Evolutionary conservation across 1,284 basidiomycete species (phyloP).

Genomic region (Ceratobasidium sp.): DNA sequence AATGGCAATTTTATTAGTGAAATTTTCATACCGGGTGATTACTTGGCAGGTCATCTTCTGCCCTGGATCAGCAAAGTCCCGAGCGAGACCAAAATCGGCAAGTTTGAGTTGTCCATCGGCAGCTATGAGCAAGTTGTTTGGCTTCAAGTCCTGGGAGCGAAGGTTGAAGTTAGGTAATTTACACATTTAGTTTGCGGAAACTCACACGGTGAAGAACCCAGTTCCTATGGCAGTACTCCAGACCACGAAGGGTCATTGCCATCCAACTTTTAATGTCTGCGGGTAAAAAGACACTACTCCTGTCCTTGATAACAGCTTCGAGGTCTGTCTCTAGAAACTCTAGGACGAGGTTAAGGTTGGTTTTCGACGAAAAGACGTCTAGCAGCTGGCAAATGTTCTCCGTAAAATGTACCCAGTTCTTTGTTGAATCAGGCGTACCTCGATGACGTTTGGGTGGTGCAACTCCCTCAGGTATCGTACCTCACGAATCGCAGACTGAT

Average conservation of each 20-base stretch:
- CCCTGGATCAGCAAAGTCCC: conserved; percentile 93
- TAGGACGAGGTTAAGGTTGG: conserved; percentile 95
- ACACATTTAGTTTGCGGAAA: background rate
- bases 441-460: conserved; percentile 94
- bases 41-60: conserved; percentile 98
- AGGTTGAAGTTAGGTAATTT: background rate
- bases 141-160: conserved; percentile 88
- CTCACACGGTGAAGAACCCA: conserved; percentile 90
- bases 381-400: conserved; percentile 70
- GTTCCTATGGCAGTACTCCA: conserved; percentile 97
- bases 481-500: conserved; percentile 98
- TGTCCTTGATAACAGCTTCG: conserved; percentile 96
- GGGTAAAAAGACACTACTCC: conserved; percentile 88
- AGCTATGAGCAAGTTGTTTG: conserved; percentile 96
- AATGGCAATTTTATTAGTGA: background rate
- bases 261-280: conserved; percentile 99
- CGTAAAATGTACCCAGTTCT: conserved; percentile 2
- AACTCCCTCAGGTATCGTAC: conserved; percentile 97
- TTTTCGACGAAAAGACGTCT: conserved; percentile 97
- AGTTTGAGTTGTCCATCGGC: conserved; percentile 93
- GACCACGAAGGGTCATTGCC: conserved; percentile 95
- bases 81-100: conserved; percentile 98
- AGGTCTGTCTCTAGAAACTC: conserved; percentile 98
- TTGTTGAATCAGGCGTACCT: conserved; percentile 61
- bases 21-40: conserved; percentile 79